phyloP scores from a whole-genome alignment of 2,329 filamentous ascomycete species.

The Pseudocercospora eumusae region DNA sequence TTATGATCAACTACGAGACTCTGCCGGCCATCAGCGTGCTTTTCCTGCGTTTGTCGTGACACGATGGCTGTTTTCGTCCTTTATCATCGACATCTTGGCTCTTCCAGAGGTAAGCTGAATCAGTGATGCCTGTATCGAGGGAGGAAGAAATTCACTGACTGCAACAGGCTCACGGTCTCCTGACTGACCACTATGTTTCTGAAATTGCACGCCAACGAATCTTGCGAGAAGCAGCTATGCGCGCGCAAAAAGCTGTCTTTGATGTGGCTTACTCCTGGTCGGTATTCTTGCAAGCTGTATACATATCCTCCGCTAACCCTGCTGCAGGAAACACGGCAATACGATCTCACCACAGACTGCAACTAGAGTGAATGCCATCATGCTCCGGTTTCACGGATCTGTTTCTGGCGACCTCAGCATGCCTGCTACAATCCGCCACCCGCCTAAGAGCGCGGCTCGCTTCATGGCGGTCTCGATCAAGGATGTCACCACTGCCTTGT shows the following conservation, averaged over 20 bases:
- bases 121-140: too few relatives aligned
- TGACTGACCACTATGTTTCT: conserved; percentile 89
- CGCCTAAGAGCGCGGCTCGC: not conserved
- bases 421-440: not conserved
- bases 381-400: conserved; percentile 57
- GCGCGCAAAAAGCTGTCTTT: conserved; percentile 75
- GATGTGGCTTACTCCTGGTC: conserved; percentile 72
- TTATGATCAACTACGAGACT: conserved; percentile 65
- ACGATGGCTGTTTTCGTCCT: conserved; percentile 89
- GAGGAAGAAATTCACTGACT: conserved; percentile 38
- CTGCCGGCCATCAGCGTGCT: conserved; percentile 66
- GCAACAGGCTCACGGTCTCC: conserved; percentile 58
- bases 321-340: conserved; percentile 57
- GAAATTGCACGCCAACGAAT: conserved; percentile 82
- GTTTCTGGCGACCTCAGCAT: not conserved
- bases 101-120: conserved; percentile 72
- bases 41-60: conserved; percentile 83
- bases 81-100: conserved; percentile 78
- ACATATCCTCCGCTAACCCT: conserved; percentile 30
- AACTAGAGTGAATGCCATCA: conserved; percentile 69
- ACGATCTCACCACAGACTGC: conserved; percentile 65
- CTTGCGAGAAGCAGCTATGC: conserved; percentile 72
- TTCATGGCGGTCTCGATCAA: conserved; percentile 62
- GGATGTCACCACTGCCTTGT: conserved; percentile 77
- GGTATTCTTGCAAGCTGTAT: conserved; percentile 37